Percentiles rank a stretch among this genome's conserved stretches.
Conservation (phyloP, 805 yeast species). For the Candida ascalaphidarum region DNA sequence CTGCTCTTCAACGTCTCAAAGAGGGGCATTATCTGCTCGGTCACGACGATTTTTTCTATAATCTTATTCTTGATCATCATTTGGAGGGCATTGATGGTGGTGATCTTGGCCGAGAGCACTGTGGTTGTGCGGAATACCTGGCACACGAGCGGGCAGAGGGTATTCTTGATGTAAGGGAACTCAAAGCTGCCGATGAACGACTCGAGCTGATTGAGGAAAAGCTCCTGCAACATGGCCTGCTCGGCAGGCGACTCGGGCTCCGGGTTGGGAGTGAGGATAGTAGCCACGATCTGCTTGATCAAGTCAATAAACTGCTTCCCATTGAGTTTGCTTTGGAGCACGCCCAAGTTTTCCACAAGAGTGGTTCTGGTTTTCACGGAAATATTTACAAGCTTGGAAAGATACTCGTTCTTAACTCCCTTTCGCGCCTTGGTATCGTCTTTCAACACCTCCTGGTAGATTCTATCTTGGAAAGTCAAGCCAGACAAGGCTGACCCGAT, state of each 20-base stretch:
- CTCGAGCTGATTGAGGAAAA: slow-evolving; percentile 36
- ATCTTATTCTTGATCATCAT: slow-evolving; percentile 48
- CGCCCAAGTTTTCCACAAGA: slow-evolving; percentile 35
- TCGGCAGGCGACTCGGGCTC: slow-evolving; percentile 13
- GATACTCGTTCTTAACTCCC: slow-evolving; percentile 8
- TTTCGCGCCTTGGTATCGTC: slow-evolving; percentile 15
- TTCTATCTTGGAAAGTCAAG: slow-evolving; percentile 66
- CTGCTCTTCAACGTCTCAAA: slow-evolving; percentile 69
- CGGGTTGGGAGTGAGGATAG: slow-evolving; percentile 16
- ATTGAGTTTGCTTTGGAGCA: slow-evolving; percentile 41
- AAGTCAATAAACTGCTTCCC: slow-evolving; percentile 42
- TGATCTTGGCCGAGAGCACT: slow-evolving; percentile 67
- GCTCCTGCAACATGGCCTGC: slow-evolving; percentile 41
- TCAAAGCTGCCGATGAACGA: slow-evolving; percentile 42
- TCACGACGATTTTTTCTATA: slow-evolving; percentile 62
- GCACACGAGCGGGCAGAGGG: slow-evolving; percentile 65
- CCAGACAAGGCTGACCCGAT: slow-evolving; percentile 65
- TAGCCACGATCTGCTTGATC: slow-evolving; percentile 36
- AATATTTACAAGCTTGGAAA: slow-evolving; percentile 17
- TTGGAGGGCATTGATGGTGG: slow-evolving; percentile 54
- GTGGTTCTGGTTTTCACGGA: slow-evolving; percentile 25
- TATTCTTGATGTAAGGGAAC: slow-evolving; percentile 63
- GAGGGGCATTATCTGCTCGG: slow-evolving; percentile 76
- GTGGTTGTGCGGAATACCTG: slow-evolving; percentile 78
- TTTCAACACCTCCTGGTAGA: slow-evolving; percentile 39